phyloP scores from a whole-genome alignment of 352 stramenopile species.

The Phytopythium sindhum region DNA sequence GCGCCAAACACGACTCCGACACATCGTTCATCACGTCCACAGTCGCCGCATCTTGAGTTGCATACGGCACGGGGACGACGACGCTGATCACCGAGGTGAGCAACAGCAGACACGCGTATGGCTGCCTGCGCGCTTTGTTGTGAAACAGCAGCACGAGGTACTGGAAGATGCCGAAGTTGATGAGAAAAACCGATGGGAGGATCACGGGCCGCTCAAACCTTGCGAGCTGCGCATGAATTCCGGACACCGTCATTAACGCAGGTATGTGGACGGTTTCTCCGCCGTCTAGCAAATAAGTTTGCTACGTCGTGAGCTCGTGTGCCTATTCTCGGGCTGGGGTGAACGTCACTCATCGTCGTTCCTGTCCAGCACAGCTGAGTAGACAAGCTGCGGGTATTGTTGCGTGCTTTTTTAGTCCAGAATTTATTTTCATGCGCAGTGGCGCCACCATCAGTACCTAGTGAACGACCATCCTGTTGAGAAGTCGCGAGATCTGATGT shows the following conservation, averaged over 20 bases:
- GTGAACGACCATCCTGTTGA: no score
- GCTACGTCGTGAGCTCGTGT: background rate
- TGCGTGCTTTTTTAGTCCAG: no score
- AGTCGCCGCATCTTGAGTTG: constrained; percentile 4
- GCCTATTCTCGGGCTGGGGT: background rate
- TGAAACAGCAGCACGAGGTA: constrained; percentile 31
- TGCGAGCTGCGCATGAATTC: constrained; percentile 6
- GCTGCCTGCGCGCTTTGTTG: constrained; percentile 15
- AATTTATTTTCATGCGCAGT: no score
- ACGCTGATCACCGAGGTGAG: constrained; percentile 10
- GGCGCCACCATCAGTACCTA: no score
- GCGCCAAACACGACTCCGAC: constrained; percentile 23
- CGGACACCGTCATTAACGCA: background rate
- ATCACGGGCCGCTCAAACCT: constrained; percentile 10
- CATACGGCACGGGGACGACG: constrained; percentile 19
- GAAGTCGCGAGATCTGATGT: no score
- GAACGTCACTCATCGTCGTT: no score
- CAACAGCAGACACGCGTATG: constrained; percentile 19
- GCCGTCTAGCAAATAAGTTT: background rate
- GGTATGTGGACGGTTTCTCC: background rate
- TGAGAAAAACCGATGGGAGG: constrained; percentile 20
- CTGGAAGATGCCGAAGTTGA: constrained; percentile 31
- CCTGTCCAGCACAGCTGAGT: no score
- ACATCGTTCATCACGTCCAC: constrained; percentile 26
- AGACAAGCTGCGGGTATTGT: background rate